Base-by-base conservation (phyloP, 1,284 basidiomycete species). In the Peniophora sp. region DNA sequence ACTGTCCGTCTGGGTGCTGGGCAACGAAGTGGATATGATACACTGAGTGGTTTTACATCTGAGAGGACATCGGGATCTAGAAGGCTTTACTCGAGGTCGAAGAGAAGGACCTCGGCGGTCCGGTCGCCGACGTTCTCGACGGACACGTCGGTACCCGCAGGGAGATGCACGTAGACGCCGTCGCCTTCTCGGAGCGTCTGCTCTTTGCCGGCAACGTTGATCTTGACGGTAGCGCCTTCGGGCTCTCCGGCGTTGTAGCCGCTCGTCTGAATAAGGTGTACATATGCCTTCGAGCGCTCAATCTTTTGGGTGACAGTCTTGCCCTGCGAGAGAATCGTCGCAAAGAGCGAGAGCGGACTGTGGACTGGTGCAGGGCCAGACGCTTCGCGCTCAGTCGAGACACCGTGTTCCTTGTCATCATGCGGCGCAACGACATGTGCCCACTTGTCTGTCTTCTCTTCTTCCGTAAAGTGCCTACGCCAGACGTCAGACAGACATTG, bases 301-400 rank as follows among this genome's bases (percentile, higher is more conserved):
- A 22, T 8, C 3, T 62, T 65, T 59, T 84, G 77, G 36, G 70
- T 63, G 48, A 90, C 62, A 15, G 71, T 72, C 47, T 71, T 73
- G 3, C 73, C 73, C 0, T 76, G 73, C 2, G 76, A 72, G n/a
- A 92, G 65, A 39, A 95, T 64, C 0, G 85, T 78, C 5, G 91
- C 87, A 60, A 77, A 82, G 55, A 86, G 68, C 15, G 76, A 73
- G 50, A 87, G 61, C 0, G 75, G 71, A 15, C 78, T 76, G 35
- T 87, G 83, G 1, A 88, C 84, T 1, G 90, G 91, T 0, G 87
- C 81, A 9, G 90, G 85, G 0, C 90, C 89, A 0, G 68, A 58
- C 1, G 71, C 81, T 55, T 92, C 88, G 49, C 92, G 76, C 41
- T 74, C 68, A 34, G 73, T 67, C 9, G 65, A 61, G 1, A 92